A percentile compares a stretch with the other conserved stretches of the same genome.
These are phyloP conservation scores for Yamadazyma trypodendri DNA, from an alignment of 1,139 yeast species.

Conservation along the genomic window DNA sequence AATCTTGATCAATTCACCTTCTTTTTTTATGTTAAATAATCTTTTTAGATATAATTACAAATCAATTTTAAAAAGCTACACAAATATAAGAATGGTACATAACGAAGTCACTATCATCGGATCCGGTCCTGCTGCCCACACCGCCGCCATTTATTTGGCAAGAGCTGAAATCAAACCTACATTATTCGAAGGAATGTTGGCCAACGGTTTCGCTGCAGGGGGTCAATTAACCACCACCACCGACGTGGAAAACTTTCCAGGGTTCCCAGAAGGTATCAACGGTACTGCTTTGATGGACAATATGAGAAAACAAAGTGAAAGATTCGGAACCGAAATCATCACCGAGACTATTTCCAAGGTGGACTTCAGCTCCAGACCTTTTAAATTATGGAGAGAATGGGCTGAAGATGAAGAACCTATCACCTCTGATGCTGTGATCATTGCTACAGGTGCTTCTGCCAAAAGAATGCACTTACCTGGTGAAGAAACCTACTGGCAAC, in stretches of 20 bases:
- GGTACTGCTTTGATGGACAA: constrained; percentile 89
- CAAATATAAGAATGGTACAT: constrained; percentile 64
- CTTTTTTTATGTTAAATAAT: constrained; percentile 3
- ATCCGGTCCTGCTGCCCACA: constrained; percentile 99
- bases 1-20: neutral
- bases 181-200: constrained; percentile 92
- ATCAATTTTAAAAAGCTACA: neutral
- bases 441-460: constrained; percentile 98
- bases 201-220: constrained; percentile 98
- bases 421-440: constrained; percentile 86
- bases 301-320: constrained; percentile 83
- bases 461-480: constrained; percentile 93
- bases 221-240: constrained; percentile 98
- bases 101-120: constrained; percentile 90
- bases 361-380: constrained; percentile 81
- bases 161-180: constrained; percentile 96
- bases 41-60: neutral
- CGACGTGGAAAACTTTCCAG: constrained; percentile 96
- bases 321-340: constrained; percentile 89
- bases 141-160: constrained; percentile 95
- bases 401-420: constrained; percentile 85
- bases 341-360: constrained; percentile 93
- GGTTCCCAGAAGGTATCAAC: constrained; percentile 91
- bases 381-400: constrained; percentile 96
- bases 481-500: constrained; percentile 97